Percentiles rank a stretch among this genome's conserved stretches.
phyloP scores from a whole-genome alignment of 768 basidiomycete genomes.

The Hysterangium stoloniferum region DNA sequence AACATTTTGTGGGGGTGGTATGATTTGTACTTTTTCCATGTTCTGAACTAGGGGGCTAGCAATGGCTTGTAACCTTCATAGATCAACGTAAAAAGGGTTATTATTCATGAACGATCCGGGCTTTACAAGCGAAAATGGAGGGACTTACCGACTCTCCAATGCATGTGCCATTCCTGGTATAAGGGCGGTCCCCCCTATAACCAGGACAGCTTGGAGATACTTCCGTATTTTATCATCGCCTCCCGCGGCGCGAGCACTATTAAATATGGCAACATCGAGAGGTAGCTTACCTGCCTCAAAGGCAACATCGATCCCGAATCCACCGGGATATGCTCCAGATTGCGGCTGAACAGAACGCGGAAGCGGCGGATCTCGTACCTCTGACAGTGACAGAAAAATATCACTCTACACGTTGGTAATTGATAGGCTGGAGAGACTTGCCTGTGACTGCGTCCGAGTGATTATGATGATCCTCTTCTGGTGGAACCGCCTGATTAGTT shows the following conservation, averaged over 20 bases:
- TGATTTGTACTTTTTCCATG: conserved; percentile 85
- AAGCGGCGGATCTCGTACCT: not conserved
- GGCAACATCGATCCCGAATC: conserved; percentile 57
- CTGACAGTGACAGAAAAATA: not conserved
- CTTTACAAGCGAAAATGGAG: not conserved
- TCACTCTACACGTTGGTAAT: not conserved
- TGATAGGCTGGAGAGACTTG: not conserved
- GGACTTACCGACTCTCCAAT: conserved; percentile 71
- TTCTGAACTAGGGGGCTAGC: conserved; percentile 73
- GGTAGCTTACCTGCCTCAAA: conserved; percentile 87
- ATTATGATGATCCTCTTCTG: not conserved
- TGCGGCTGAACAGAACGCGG: conserved; percentile 13
- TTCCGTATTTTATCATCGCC: conserved; percentile 87
- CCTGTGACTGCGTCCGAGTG: not conserved
- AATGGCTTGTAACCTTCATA: conserved; percentile 69
- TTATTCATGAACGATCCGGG: not conserved
- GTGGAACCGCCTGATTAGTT: not conserved
- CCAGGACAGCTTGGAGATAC: conserved; percentile 78
- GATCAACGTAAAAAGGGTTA: not conserved
- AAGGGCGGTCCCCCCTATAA: conserved; percentile 78
- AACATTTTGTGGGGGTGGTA: conserved; percentile 90
- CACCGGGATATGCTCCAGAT: conserved; percentile 7
- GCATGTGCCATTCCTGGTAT: conserved; percentile 82
- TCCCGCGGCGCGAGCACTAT: conserved; percentile 80
- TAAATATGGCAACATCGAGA: conserved; percentile 87